phyloP scores from a whole-genome alignment of 345 rosid species.

The Cardamine occulta region DNA sequence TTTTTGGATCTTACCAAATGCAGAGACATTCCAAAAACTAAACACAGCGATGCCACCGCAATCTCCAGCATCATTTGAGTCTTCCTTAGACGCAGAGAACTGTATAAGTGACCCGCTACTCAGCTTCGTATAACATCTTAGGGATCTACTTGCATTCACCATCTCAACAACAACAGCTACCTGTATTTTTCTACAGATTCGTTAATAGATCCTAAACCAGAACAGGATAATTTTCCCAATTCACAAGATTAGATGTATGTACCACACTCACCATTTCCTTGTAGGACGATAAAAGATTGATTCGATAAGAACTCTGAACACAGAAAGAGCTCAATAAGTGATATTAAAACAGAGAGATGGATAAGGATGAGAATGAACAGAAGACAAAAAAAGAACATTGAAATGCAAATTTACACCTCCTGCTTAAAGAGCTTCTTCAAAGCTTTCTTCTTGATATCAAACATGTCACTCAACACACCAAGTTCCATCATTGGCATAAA shows the following conservation, averaged over 20 bases:
- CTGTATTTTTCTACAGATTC: constrained; percentile 45
- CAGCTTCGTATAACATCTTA: constrained; percentile 66
- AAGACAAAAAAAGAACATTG: background rate
- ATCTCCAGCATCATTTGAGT: constrained; percentile 67
- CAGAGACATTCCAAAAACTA: constrained; percentile 59
- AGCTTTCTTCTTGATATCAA: constrained; percentile 69
- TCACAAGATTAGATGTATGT: background rate
- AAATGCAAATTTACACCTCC: constrained; percentile 51
- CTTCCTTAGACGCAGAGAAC: constrained; percentile 59
- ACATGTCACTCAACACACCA: constrained; percentile 75
- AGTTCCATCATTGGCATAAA: constrained; percentile 79
- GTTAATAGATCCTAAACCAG: constrained; percentile 6
- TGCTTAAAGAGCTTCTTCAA: constrained; percentile 66
- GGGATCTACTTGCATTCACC: constrained; percentile 60
- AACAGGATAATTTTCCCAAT: background rate
- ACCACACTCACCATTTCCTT: constrained; percentile 69
- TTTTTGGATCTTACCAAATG: constrained; percentile 54
- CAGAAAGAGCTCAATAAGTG: constrained; percentile 15
- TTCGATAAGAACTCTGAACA: constrained; percentile 58
- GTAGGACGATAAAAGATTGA: constrained; percentile 68
- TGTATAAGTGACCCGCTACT: constrained; percentile 59
- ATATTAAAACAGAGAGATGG: constrained; percentile 2
- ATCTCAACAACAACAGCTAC: constrained; percentile 61
- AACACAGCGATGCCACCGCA: constrained; percentile 76
- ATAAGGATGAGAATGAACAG: background rate